These are phyloP conservation scores for Gnomoniopsis sp. DNA, from an alignment of 2,329 filamentous ascomycete genomes.

Conservation along the genomic window DNA sequence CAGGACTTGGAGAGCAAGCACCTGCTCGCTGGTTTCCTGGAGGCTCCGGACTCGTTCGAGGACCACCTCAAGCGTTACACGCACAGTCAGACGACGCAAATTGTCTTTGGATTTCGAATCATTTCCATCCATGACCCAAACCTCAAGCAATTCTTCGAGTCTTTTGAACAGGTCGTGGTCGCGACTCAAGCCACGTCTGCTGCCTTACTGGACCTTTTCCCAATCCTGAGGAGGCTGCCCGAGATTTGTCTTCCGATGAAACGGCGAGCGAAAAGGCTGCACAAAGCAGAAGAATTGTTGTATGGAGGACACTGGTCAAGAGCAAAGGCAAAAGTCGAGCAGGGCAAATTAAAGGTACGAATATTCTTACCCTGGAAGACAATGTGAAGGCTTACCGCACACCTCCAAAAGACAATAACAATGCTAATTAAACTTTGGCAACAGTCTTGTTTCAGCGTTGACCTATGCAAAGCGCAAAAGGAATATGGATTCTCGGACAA, in stretches of 20 bases:
- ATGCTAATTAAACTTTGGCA: not conserved
- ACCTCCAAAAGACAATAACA: not conserved
- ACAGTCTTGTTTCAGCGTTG: constrained; percentile 26
- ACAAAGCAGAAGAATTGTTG: constrained; percentile 37
- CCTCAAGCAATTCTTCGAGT: constrained; percentile 24
- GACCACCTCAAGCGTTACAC: constrained; percentile 45
- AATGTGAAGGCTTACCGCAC: not conserved
- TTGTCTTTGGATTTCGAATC: constrained; percentile 45
- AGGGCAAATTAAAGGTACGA: constrained; percentile 19
- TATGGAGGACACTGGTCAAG: constrained; percentile 38
- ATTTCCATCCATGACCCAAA: constrained; percentile 35
- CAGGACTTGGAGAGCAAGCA: constrained; percentile 54
- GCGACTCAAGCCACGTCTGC: constrained; percentile 26
- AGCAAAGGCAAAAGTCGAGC: constrained; percentile 31
- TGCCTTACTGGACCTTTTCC: constrained; percentile 42
- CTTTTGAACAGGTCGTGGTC: not conserved
- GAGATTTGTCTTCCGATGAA: constrained; percentile 36
- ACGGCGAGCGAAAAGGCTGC: constrained; percentile 36
- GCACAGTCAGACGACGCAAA: constrained; percentile 45
- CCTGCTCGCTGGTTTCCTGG: constrained; percentile 47
- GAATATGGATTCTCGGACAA: constrained; percentile 25
- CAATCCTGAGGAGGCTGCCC: constrained; percentile 40
- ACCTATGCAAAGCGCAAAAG: constrained; percentile 22
- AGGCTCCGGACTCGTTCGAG: constrained; percentile 37
- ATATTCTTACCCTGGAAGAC: not conserved